Evolutionary conservation across 2,329 filamentous ascomycete genomes (phyloP), one percentile per base, ranked within the genome.

Genomic region (Sphaerostilbella broomeana): DNA sequence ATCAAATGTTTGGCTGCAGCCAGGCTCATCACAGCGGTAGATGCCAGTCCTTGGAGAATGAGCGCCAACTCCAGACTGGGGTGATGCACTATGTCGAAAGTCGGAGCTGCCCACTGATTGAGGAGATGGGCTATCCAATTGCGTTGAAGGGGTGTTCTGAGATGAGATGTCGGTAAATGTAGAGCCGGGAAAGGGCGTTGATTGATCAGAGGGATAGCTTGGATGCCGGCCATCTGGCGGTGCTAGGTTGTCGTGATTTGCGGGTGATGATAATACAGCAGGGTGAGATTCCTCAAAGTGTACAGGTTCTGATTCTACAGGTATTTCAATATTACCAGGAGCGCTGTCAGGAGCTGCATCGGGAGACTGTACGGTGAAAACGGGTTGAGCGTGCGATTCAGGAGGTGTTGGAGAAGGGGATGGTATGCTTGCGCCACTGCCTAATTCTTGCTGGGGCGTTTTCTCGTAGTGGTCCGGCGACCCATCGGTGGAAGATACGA

Each of bases 81-180:
- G 64, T 3, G 64, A 67, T 4, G 52, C 51, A 40, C 61, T 65
- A 19, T 62, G 58, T 10, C 57, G 55, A 24, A 60, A 62, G 32
- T 63, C 60, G 15, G 62, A 60, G 19, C 55, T 58, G 5, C 55
- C 50, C 13, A 57, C 53, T 1, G 65, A 68, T 33, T 58, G 51
- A 3, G 67, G 65, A 12, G 67, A 67, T 2, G 62, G 60, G 1
- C 60, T 68, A 29, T 62, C 60, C 6, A 70, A 51, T 30, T 67
- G 64, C 7, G 69, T 72, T 22, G 67, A 67, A 11, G 69, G 70
- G 4, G 69, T 72, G 40, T 64, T 68, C 26, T 67, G 56, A 6
- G 61, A 59, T 4, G 66, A 68, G 1, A 57, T 54, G 4, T 61
- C 63, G 3, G 66, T 65, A 21, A 65, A 65, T 9, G 59, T 45